A percentile compares a stretch with the other conserved stretches of the same genome.
Evolutionary conservation across 2,329 filamentous ascomycete genomes (phyloP).

Genomic region (Hypoxylon sp.): DNA sequence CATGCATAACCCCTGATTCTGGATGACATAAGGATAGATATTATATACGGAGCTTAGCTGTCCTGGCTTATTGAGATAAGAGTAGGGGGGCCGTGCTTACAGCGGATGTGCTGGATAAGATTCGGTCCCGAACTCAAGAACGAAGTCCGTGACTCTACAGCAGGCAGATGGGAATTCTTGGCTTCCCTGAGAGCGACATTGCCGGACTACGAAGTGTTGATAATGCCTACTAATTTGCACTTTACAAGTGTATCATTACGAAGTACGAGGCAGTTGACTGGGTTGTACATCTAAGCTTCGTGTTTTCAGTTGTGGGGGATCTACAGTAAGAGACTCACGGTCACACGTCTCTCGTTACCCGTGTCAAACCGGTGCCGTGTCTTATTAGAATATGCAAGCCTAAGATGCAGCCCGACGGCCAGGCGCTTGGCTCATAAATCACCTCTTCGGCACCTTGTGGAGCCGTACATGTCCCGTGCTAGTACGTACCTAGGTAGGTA

Average conservation of each 20-base stretch:
- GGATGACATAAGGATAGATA: constrained; percentile 4
- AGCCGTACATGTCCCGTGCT: not conserved
- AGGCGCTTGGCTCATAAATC: constrained; percentile 17
- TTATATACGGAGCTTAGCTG: constrained; percentile 1
- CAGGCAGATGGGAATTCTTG: not conserved
- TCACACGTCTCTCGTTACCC: constrained; percentile 3
- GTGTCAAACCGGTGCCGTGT: constrained; percentile 23
- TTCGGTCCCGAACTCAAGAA: constrained; percentile 21
- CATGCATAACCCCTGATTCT: constrained; percentile 32
- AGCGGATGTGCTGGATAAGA: not conserved
- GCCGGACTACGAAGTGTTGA: not conserved
- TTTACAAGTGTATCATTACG: not conserved
- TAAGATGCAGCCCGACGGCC: constrained; percentile 2
- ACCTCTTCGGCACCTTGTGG: not conserved
- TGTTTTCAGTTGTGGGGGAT: constrained; percentile 23
- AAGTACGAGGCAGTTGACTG: constrained; percentile 12
- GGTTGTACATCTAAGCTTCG: not conserved
- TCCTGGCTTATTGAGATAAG: not conserved
- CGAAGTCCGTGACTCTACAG: not conserved
- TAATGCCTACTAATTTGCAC: constrained; percentile 11
- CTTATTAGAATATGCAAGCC: constrained; percentile 9
- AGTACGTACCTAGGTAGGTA: not conserved
- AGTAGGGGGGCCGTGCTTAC: not conserved
- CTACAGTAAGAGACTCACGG: constrained; percentile 14
- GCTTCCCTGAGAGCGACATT: constrained; percentile 7